Percentiles rank a stretch among this genome's conserved stretches.
These are phyloP conservation scores for Calonectria naviculata DNA, from an alignment of 2,329 filamentous ascomycete species.

Conservation along the genomic window DNA sequence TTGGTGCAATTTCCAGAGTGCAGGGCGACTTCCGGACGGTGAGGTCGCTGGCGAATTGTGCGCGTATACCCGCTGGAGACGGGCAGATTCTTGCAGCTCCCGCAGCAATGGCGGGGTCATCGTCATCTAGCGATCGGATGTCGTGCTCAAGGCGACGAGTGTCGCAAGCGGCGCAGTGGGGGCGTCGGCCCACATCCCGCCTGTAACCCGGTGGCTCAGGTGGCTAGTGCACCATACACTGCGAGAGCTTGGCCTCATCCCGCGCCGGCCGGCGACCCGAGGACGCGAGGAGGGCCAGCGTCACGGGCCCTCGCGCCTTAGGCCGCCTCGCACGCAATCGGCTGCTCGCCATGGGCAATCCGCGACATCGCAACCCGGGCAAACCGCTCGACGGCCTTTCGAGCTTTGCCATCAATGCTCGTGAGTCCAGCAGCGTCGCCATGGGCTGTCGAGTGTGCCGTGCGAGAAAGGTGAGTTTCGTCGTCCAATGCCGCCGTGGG, in stretches of 20 bases:
- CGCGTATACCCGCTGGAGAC: background rate
- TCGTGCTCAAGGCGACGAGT: slow-evolving; percentile 38
- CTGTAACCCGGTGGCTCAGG: slow-evolving; percentile 10
- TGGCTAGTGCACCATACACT: slow-evolving; percentile 17
- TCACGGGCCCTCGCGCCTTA: slow-evolving; percentile 38
- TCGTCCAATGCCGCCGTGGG: background rate
- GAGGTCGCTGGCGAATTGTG: background rate
- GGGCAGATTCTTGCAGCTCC: slow-evolving; percentile 10
- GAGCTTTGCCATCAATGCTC: slow-evolving; percentile 26
- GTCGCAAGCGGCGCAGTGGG: slow-evolving; percentile 31
- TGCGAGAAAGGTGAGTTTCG: slow-evolving; percentile 50
- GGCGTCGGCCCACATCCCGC: slow-evolving; percentile 36
- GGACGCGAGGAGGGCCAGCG: slow-evolving; percentile 18
- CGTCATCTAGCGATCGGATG: slow-evolving; percentile 37
- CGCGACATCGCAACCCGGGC: slow-evolving; percentile 28
- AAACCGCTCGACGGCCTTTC: slow-evolving; percentile 31
- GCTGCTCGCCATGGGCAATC: slow-evolving; percentile 41
- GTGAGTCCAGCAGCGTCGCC: slow-evolving; percentile 29
- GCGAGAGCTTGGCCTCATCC: slow-evolving; percentile 29
- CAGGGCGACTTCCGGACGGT: slow-evolving; percentile 14
- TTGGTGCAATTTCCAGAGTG: slow-evolving; percentile 4
- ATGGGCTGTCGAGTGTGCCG: slow-evolving; percentile 56
- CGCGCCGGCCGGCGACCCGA: slow-evolving; percentile 29
- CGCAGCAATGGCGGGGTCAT: slow-evolving; percentile 13
- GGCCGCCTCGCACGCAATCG: slow-evolving; percentile 44